These are phyloP conservation scores for Heliophila coronopifolia DNA, from an alignment of 441 rosid species.

Conservation along the genomic window DNA sequence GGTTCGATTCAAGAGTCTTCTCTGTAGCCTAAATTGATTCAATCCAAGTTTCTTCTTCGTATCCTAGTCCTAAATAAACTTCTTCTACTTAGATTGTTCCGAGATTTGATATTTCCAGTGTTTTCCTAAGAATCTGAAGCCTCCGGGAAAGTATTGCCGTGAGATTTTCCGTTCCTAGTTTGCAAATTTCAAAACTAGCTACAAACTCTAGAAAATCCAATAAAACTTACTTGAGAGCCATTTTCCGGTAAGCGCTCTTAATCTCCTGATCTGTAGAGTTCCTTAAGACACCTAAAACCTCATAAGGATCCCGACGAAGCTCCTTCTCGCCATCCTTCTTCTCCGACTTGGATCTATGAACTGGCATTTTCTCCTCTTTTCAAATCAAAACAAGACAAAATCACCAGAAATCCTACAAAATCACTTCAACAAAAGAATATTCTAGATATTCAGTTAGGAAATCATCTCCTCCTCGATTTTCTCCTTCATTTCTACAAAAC, in stretches of 20 bases:
- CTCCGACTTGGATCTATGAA: slow-evolving; percentile 70
- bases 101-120: too few relatives aligned
- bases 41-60: background rate
- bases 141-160: too few relatives aligned
- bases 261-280: slow-evolving; percentile 88
- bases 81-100: too few relatives aligned
- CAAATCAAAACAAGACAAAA: background rate
- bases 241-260: slow-evolving; percentile 73
- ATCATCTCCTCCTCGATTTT: background rate
- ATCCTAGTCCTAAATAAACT: slow-evolving; percentile 21
- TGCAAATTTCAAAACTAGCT: too few relatives aligned
- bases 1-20: background rate
- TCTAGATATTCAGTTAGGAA: background rate
- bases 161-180: too few relatives aligned
- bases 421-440: slow-evolving; percentile 6
- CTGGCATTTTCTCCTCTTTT: slow-evolving; percentile 44
- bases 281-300: slow-evolving; percentile 63
- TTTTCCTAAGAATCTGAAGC: too few relatives aligned
- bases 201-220: too few relatives aligned
- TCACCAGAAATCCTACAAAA: slow-evolving; percentile 24
- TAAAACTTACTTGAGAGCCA: slow-evolving; percentile 82
- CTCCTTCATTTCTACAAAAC: slow-evolving; percentile 13
- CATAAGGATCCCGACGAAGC: slow-evolving; percentile 84
- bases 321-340: slow-evolving; percentile 54
- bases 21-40: slow-evolving; percentile 1